A percentile compares a stretch with the other conserved stretches of the same genome.
phyloP scores from a whole-genome alignment of 2,329 filamentous ascomycete genomes.

The Aspergillus candidus region DNA sequence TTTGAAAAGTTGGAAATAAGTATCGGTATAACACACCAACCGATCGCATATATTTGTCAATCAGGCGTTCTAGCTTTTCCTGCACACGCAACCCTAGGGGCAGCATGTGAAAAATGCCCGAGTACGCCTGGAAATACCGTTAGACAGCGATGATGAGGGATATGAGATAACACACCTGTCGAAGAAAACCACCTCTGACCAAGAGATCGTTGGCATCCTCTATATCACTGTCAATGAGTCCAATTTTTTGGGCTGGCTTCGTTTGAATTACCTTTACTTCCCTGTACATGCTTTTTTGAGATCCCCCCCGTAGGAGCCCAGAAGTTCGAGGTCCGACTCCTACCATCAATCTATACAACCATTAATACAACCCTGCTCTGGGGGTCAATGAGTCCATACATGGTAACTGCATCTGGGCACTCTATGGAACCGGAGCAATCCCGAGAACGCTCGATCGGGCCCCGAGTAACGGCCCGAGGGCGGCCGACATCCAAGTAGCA shows the following conservation, averaged over 20 bases:
- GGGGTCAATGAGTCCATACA: slow-evolving; percentile 25
- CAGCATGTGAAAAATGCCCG: slow-evolving; percentile 87
- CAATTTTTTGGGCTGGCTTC: background rate
- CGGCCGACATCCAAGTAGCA: slow-evolving; percentile 23
- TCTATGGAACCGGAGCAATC: slow-evolving; percentile 13
- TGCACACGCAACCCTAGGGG: slow-evolving; percentile 83
- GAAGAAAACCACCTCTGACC: slow-evolving; percentile 64
- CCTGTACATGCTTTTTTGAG: slow-evolving; percentile 47
- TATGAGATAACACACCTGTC: slow-evolving; percentile 50
- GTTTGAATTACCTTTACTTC: slow-evolving; percentile 35
- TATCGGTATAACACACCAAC: slow-evolving; percentile 51
- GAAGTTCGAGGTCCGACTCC: slow-evolving; percentile 62
- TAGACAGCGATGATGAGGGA: background rate
- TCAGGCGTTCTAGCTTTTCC: slow-evolving; percentile 74
- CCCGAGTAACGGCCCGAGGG: slow-evolving; percentile 19
- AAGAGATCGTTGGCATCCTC: slow-evolving; percentile 62
- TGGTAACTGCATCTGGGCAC: slow-evolving; percentile 25
- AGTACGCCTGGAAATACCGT: slow-evolving; percentile 57
- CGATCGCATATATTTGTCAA: slow-evolving; percentile 82
- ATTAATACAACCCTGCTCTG: slow-evolving; percentile 4
- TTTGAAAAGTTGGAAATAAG: background rate
- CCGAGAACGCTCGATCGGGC: slow-evolving; percentile 22
- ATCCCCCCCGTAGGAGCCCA: slow-evolving; percentile 75
- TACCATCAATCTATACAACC: slow-evolving; percentile 46
- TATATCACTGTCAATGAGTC: slow-evolving; percentile 39